Conservation (phyloP, 140 eudicot species). For the Senecio squalidus region DNA sequence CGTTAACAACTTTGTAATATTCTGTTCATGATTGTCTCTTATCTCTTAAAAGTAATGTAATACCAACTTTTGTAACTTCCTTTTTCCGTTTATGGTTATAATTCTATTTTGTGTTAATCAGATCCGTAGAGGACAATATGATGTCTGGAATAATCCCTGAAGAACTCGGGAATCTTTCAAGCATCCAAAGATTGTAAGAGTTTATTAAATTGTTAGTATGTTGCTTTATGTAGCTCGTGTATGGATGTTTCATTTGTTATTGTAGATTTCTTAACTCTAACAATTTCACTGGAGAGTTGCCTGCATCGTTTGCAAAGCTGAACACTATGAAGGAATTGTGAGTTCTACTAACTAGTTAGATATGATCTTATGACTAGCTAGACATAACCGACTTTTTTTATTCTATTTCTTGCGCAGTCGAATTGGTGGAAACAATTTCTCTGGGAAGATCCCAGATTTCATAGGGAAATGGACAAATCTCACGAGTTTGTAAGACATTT, state of each 20-base stretch:
- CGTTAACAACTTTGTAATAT: constrained; percentile 44
- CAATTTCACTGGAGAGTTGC: constrained; percentile 62
- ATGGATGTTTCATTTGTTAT: background rate
- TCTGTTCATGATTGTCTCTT: background rate
- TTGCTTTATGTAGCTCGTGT: too few relatives aligned
- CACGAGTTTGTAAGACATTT: constrained; percentile 38
- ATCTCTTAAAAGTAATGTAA: background rate
- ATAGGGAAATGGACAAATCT: constrained; percentile 53
- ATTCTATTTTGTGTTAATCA: background rate
- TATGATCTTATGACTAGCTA: background rate
- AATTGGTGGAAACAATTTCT: constrained; percentile 46
- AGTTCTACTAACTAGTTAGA: constrained; percentile 17
- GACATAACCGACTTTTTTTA: background rate
- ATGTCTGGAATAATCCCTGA: constrained; percentile 57
- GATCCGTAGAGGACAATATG: constrained; percentile 42
- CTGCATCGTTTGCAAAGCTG: constrained; percentile 43
- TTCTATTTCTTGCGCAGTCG: constrained; percentile 34
- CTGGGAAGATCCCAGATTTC: constrained; percentile 58
- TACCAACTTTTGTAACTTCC: background rate
- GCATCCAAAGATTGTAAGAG: constrained; percentile 50
- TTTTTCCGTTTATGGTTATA: constrained; percentile 1
- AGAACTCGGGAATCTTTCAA: constrained; percentile 60
- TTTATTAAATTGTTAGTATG: background rate
- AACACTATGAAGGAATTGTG: constrained; percentile 52
- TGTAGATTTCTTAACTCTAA: constrained; percentile 43